phyloP scores from a whole-genome alignment of 805 yeast species.

The Spathaspora passalidarum region DNA sequence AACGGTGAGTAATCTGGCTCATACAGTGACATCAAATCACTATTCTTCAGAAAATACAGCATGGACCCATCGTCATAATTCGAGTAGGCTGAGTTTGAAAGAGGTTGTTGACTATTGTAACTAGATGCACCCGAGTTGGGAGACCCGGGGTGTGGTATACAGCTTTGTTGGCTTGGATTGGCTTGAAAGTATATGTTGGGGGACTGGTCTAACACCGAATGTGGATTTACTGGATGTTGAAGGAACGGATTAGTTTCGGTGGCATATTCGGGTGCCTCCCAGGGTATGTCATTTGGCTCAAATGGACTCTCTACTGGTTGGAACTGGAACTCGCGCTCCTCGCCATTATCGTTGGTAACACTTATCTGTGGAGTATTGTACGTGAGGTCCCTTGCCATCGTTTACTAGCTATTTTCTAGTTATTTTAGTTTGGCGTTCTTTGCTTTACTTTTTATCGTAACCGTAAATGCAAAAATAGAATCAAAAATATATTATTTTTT shows the following conservation, averaged over 20 bases:
- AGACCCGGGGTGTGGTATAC: neutral
- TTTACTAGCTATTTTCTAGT: neutral
- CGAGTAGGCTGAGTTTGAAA: neutral
- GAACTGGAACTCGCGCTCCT: neutral
- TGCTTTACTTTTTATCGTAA: neutral
- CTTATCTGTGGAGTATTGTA: constrained; percentile 18
- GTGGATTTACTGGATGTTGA: neutral
- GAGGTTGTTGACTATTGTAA: neutral
- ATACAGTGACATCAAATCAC: constrained; percentile 7
- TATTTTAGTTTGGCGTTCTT: neutral
- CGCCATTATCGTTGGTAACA: neutral
- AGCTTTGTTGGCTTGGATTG: neutral
- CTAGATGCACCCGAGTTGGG: neutral
- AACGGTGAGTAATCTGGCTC: constrained; percentile 72
- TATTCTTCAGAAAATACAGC: neutral
- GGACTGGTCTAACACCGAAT: neutral
- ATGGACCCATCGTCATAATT: neutral
- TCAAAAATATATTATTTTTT: neutral
- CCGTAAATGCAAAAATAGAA: neutral
- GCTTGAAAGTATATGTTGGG: neutral
- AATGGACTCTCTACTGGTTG: neutral
- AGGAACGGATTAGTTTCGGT: neutral
- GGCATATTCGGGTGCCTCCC: no score
- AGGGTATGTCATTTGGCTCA: no score
- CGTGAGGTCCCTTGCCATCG: constrained; percentile 14